Evolutionary conservation across 139 green algal species (phyloP), one percentile per base, ranked within the genome.

Genomic region (Chlamydomonas asymmetrica): DNA sequence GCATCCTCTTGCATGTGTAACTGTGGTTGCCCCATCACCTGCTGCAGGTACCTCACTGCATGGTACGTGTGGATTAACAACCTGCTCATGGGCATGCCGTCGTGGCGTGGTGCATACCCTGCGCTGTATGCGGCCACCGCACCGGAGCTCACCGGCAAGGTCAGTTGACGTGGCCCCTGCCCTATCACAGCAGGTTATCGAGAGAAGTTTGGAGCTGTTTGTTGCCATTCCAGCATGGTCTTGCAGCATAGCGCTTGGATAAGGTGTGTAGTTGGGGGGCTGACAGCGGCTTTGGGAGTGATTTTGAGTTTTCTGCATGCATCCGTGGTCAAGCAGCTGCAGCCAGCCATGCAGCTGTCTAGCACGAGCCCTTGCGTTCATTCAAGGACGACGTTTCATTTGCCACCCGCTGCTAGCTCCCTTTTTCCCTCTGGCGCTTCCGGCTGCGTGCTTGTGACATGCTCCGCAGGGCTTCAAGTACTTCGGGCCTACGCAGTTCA

Each of bases 111-210:
- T 41, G 38, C 38, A 38, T 69, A 60, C 41, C 69, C 74, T 4
- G 69, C 74, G 35, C 66, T 80, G 43, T 80, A 71, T 43, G 66
- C 74, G 13, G 39, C 56, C n/a, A 80, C 74, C 7, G 66, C 70
- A 49, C 74, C 65, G 22, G 5, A 1, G 34, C 52, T 80, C 18
- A 34, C 4, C 2, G 65, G 56, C 50, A 34, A 20, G 27, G 54
- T 32, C 41, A n/a, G n/a, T n/a, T n/a, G n/a, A n/a, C n/a, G n/a
- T n/a, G n/a, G n/a, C n/a, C n/a, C n/a, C n/a, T n/a, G n/a, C n/a
- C n/a, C n/a, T n/a, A n/a, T n/a, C n/a, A n/a, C n/a, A n/a, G n/a
- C n/a, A n/a, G n/a, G n/a, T n/a, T n/a, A n/a, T n/a, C n/a, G n/a
- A n/a, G n/a, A n/a, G n/a, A n/a, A n/a, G n/a, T n/a, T n/a, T n/a